Evolutionary conservation across 2,329 filamentous ascomycete species (phyloP).

Genomic region (Epichloe festucae): DNA sequence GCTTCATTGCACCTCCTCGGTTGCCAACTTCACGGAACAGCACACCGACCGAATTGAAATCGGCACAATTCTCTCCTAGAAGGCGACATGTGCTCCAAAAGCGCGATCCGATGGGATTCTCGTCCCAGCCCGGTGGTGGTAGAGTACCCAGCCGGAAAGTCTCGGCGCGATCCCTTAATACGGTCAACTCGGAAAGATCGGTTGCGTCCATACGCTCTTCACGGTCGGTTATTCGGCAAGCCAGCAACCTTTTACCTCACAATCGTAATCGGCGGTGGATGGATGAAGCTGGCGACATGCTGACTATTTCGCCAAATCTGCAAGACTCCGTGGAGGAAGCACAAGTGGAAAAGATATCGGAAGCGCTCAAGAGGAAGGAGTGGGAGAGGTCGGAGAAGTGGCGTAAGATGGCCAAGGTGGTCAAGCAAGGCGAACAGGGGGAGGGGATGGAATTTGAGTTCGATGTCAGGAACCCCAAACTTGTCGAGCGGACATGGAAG

Average conservation of each 20-base stretch:
- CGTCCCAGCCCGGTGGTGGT: slow-evolving; percentile 25
- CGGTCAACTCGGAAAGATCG: slow-evolving; percentile 40
- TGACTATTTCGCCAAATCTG: slow-evolving; percentile 45
- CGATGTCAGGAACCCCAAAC: slow-evolving; percentile 67
- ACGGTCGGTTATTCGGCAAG: slow-evolving; percentile 42
- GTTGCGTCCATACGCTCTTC: slow-evolving; percentile 38
- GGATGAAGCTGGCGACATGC: slow-evolving; percentile 55
- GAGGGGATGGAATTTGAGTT: slow-evolving; percentile 62
- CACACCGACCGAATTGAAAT: slow-evolving; percentile 28
- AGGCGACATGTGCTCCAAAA: slow-evolving; percentile 32
- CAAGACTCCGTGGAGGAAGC: slow-evolving; percentile 44
- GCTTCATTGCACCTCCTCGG: slow-evolving; percentile 44
- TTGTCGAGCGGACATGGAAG: slow-evolving; percentile 91
- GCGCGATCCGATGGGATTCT: slow-evolving; percentile 22
- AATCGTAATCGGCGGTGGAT: slow-evolving; percentile 48
- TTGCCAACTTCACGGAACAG: slow-evolving; percentile 26
- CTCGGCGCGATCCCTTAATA: slow-evolving; percentile 46
- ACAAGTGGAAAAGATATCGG: slow-evolving; percentile 36
- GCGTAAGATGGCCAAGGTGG: slow-evolving; percentile 50
- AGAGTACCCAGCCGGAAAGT: slow-evolving; percentile 39
- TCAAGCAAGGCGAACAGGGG: slow-evolving; percentile 35
- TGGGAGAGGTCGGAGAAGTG: slow-evolving; percentile 52
- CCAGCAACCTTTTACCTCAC: slow-evolving; percentile 45
- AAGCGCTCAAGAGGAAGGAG: slow-evolving; percentile 49
- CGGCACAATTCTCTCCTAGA: slow-evolving; percentile 31